A percentile compares a stretch with the other conserved stretches of the same genome.
These are phyloP conservation scores for Periconia sp. DNA, from an alignment of 2,329 filamentous ascomycete genomes.

Conservation along the genomic window DNA sequence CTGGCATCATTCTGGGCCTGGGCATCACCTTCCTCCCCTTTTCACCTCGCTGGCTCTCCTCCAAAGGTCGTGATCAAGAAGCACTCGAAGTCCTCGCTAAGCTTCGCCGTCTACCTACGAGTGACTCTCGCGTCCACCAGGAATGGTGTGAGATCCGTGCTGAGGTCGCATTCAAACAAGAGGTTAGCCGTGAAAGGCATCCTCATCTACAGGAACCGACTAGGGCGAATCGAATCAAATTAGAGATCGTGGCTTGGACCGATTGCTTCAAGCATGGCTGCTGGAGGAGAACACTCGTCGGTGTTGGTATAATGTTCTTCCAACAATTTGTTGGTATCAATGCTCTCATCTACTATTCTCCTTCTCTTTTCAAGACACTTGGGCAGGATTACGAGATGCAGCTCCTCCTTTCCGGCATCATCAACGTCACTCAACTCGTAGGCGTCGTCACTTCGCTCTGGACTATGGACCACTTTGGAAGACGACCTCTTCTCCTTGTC, in stretches of 20 bases:
- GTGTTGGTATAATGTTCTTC: conserved; percentile 51
- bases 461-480: conserved; percentile 52
- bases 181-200: conserved; percentile 48
- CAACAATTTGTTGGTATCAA: conserved; percentile 54
- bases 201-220: conserved; percentile 39
- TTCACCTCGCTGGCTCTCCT: conserved; percentile 62
- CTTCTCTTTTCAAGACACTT: conserved; percentile 64
- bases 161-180: conserved; percentile 60
- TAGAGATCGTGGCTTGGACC: conserved; percentile 54
- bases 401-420: conserved; percentile 70
- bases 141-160: conserved; percentile 62
- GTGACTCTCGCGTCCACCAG: conserved; percentile 57
- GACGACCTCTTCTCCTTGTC: conserved; percentile 47
- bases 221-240: conserved; percentile 44
- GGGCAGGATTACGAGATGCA: conserved; percentile 60
- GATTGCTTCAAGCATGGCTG: conserved; percentile 56
- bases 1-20: conserved; percentile 45
- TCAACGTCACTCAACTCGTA: conserved; percentile 56
- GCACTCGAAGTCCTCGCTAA: conserved; percentile 55
- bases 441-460: conserved; percentile 50
- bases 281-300: conserved; percentile 51
- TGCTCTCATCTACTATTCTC: conserved; percentile 66
- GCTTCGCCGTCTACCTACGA: conserved; percentile 56
- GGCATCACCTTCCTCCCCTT: conserved; percentile 59
- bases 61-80: conserved; percentile 52